Percentiles rank a stretch among this genome's conserved stretches.
Evolutionary conservation across 768 basidiomycete species (phyloP).

Genomic region (Suillus placidus): DNA sequence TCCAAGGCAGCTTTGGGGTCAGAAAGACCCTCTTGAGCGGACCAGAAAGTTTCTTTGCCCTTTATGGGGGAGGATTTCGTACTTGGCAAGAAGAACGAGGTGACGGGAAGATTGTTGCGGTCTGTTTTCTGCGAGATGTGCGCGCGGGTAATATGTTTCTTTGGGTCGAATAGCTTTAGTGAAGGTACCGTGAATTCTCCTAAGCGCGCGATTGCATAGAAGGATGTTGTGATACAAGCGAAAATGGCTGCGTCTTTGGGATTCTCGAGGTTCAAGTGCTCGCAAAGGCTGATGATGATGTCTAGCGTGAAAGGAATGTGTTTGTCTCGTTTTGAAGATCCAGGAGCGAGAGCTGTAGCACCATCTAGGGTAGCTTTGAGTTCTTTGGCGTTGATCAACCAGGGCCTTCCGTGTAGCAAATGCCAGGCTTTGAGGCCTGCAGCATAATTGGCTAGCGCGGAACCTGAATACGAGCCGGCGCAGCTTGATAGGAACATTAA

Average conservation of each 20-base stretch:
- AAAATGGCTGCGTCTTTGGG: slow-evolving; percentile 40
- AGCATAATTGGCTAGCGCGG: slow-evolving; percentile 15
- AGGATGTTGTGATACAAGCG: slow-evolving; percentile 41
- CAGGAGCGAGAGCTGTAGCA: background rate
- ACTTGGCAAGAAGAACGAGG: slow-evolving; percentile 31
- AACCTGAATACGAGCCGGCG: slow-evolving; percentile 19
- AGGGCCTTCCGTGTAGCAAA: slow-evolving; percentile 20
- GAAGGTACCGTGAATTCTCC: slow-evolving; percentile 43
- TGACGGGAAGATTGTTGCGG: slow-evolving; percentile 26
- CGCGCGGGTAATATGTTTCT: slow-evolving; percentile 29
- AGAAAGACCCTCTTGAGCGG: slow-evolving; percentile 8
- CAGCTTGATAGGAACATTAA: no score
- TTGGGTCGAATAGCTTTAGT: slow-evolving; percentile 34
- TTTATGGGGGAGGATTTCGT: slow-evolving; percentile 27
- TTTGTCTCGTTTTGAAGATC: slow-evolving; percentile 31
- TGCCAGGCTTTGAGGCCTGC: slow-evolving; percentile 28
- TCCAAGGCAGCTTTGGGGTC: slow-evolving; percentile 17
- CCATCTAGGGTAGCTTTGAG: slow-evolving; percentile 20
- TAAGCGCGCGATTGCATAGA: slow-evolving; percentile 36
- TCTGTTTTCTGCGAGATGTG: slow-evolving; percentile 29
- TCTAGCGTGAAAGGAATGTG: slow-evolving; percentile 33
- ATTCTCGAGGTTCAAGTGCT: slow-evolving; percentile 25
- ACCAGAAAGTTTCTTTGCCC: slow-evolving; percentile 19
- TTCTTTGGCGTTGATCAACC: slow-evolving; percentile 17
- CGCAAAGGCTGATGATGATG: background rate